Evolutionary conservation across 495 filamentous ascomycete species (phyloP).

Genomic region (Lindgomyces ingoldianus): DNA sequence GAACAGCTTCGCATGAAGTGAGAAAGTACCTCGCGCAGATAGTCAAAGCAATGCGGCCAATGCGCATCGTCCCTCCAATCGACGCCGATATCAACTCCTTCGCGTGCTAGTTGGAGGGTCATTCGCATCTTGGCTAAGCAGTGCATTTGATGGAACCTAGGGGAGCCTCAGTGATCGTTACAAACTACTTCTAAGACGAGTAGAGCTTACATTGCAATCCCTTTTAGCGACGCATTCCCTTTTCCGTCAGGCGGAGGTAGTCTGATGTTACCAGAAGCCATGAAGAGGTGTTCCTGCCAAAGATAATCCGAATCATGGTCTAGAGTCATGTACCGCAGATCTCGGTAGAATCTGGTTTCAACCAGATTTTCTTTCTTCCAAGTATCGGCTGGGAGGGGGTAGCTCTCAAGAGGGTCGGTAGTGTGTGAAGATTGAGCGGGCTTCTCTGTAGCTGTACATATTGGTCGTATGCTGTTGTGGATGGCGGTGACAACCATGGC

Average conservation of each 20-base stretch:
- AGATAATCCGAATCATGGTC: slow-evolving; percentile 3
- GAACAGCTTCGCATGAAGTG: no score
- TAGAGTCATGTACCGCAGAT: slow-evolving; percentile 6
- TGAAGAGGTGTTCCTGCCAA: slow-evolving; percentile 1
- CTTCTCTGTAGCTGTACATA: no score
- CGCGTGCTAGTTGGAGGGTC: neutral
- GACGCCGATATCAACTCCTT: neutral
- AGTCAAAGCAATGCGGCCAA: slow-evolving; percentile 3
- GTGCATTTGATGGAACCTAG: slow-evolving; percentile 8
- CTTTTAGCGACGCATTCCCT: neutral
- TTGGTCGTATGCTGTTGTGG: neutral
- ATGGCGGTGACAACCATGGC: neutral
- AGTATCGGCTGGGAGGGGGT: neutral
- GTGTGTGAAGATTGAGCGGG: no score
- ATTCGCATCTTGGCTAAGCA: neutral
- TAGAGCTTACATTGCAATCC: neutral
- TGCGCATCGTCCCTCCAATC: slow-evolving; percentile 7
- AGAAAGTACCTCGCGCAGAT: slow-evolving; percentile 7
- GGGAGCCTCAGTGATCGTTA: no score
- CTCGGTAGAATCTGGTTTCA: neutral
- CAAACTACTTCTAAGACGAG: no score
- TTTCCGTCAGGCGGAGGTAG: neutral
- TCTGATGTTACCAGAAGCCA: neutral
- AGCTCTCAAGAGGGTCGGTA: no score
- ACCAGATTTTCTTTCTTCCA: neutral